Conservation (phyloP, 192 early-diverging fungal genomes). For the Fimicolochytrium jonesii region DNA sequence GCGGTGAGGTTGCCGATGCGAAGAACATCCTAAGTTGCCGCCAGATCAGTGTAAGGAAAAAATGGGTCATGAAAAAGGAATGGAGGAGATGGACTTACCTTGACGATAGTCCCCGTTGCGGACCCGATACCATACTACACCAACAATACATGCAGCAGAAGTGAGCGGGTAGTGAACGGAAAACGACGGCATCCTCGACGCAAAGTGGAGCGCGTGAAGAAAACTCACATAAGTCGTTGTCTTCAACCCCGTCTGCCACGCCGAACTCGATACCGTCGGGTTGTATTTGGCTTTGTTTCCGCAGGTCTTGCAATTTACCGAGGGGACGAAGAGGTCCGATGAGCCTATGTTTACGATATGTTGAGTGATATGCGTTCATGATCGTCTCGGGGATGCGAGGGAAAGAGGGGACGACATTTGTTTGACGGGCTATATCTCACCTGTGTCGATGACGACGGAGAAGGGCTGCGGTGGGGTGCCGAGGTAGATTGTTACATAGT, state of each 20-base stretch:
- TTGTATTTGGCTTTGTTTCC: not conserved
- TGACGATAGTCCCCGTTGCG: constrained; percentile 4
- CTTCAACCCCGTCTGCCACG: not conserved
- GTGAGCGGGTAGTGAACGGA: not conserved
- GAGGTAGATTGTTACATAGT: constrained; percentile 11
- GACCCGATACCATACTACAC: constrained; percentile 19
- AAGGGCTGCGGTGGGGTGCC: constrained; percentile 9
- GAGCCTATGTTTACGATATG: constrained; percentile 3
- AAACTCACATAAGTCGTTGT: constrained; percentile 12
- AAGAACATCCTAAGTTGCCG: constrained; percentile 1
- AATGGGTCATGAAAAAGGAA: not conserved
- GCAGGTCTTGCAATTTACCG: constrained; percentile 1
- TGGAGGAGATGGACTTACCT: not conserved
- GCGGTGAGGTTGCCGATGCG: constrained; percentile 5
- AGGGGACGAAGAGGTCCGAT: constrained; percentile 20
- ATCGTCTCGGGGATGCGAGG: too few species aligned
- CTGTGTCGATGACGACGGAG: constrained; percentile 23
- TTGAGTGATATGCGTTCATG: not conserved
- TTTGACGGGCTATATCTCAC: not conserved
- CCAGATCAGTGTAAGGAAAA: too few species aligned
- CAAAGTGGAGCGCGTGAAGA: not conserved
- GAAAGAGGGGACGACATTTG: too few species aligned
- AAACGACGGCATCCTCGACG: not conserved
- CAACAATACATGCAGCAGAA: not conserved
- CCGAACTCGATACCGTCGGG: not conserved